Conservation (phyloP, 768 basidiomycete genomes). For the Macrolepiota albuminosa region DNA sequence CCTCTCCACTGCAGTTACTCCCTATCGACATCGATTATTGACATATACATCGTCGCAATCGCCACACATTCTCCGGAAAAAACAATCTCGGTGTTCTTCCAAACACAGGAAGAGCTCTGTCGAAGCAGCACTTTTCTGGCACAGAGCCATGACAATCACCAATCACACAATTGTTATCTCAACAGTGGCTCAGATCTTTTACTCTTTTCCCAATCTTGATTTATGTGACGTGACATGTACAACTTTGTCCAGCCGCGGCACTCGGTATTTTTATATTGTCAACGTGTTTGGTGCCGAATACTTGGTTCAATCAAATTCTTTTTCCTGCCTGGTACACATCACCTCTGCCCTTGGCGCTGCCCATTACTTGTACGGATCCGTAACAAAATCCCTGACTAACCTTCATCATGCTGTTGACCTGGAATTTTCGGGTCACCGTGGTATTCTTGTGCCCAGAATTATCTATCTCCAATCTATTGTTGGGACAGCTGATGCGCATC, state of each 20-base stretch:
- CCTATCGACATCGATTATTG: conserved; percentile 5
- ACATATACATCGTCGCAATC: neutral
- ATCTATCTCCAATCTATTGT: conserved; percentile 1
- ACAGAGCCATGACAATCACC: neutral
- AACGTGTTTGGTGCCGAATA: conserved; percentile 12
- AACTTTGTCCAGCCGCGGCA: conserved; percentile 4
- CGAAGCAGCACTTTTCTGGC: neutral
- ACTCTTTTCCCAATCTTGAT: neutral
- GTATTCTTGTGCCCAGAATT: conserved; percentile 11
- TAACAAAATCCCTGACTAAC: neutral
- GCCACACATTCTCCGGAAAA: neutral
- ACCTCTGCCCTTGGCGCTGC: neutral
- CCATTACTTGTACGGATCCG: neutral
- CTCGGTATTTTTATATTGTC: conserved; percentile 13
- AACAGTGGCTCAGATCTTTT: neutral
- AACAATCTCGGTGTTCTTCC: neutral
- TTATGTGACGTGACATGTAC: neutral
- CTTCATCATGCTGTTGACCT: neutral
- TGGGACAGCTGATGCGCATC: conserved; percentile 13
- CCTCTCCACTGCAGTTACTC: neutral
- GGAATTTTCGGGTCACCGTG: neutral
- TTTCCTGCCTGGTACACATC: neutral
- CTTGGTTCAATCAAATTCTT: conserved; percentile 2
- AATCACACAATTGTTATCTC: conserved; percentile 1
- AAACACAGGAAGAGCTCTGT: neutral